phyloP scores from a whole-genome alignment of 2,329 filamentous ascomycete species.

The Fusarium continuum region DNA sequence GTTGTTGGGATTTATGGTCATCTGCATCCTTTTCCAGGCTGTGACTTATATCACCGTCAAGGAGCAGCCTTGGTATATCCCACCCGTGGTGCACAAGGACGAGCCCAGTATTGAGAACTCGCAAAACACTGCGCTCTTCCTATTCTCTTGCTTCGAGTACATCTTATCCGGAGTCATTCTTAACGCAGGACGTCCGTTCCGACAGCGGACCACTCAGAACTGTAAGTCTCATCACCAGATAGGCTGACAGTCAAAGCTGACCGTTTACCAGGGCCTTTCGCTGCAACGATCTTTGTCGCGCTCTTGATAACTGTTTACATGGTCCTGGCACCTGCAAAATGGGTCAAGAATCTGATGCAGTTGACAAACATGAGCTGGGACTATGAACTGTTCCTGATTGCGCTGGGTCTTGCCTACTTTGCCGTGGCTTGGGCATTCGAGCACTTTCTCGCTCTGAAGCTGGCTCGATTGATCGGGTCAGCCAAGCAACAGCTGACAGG shows the following conservation, averaged over 20 bases:
- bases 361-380: constrained; percentile 77
- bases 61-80: constrained; percentile 84
- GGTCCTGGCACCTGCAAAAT: constrained; percentile 76
- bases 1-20: constrained; percentile 84
- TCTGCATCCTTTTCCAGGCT: constrained; percentile 82
- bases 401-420: constrained; percentile 76
- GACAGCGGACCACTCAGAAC: constrained; percentile 81
- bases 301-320: constrained; percentile 79
- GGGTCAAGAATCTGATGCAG: constrained; percentile 81
- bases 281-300: constrained; percentile 76
- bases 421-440: constrained; percentile 76
- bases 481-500: constrained; percentile 66
- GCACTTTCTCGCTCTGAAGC: constrained; percentile 70
- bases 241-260: not conserved
- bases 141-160: constrained; percentile 94
- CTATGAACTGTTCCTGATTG: constrained; percentile 78
- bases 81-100: constrained; percentile 78
- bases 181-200: constrained; percentile 90
- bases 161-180: constrained; percentile 89
- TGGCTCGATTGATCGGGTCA: constrained; percentile 74
- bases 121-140: constrained; percentile 90
- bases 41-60: constrained; percentile 78
- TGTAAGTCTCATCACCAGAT: constrained; percentile 58
- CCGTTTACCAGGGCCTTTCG: constrained; percentile 74
- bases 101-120: constrained; percentile 90